Evolutionary conservation across 202 grass and related monocot species (phyloP).

Genomic region (Schoenoplectus triqueter): DNA sequence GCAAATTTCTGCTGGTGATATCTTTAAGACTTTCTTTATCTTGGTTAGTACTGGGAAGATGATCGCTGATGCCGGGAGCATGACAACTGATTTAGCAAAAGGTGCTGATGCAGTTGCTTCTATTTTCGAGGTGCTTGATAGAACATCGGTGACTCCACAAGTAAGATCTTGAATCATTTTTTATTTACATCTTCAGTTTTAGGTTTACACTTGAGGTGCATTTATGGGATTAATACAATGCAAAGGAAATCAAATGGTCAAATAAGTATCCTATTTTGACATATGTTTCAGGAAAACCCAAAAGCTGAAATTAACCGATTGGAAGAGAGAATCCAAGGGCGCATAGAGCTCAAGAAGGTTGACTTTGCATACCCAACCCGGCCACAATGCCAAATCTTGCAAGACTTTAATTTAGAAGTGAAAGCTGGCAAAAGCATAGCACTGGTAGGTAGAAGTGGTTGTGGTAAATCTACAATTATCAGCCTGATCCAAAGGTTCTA

Average conservation of each 20-base stretch:
- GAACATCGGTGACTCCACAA: slow-evolving; percentile 77
- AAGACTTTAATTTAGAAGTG: slow-evolving; percentile 89
- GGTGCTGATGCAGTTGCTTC: slow-evolving; percentile 88
- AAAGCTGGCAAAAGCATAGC: slow-evolving; percentile 91
- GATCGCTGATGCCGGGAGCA: slow-evolving; percentile 96
- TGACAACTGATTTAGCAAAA: slow-evolving; percentile 98
- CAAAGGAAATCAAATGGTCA: slow-evolving; percentile 21
- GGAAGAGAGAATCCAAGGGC: slow-evolving; percentile 78
- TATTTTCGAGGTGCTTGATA: slow-evolving; percentile 91
- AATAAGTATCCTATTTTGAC: slow-evolving; percentile 12
- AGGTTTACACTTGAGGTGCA: background rate
- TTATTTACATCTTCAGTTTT: slow-evolving; percentile 15
- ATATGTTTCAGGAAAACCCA: slow-evolving; percentile 33
- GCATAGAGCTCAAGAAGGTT: slow-evolving; percentile 86
- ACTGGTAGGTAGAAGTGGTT: slow-evolving; percentile 89
- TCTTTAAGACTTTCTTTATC: slow-evolving; percentile 99
- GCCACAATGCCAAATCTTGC: slow-evolving; percentile 80
- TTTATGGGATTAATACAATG: background rate
- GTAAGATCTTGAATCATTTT: slow-evolving; percentile 40
- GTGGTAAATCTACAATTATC: slow-evolving; percentile 95
- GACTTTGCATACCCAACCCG: slow-evolving; percentile 94
- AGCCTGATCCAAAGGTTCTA: slow-evolving; percentile 96
- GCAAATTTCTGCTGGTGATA: slow-evolving; percentile 82
- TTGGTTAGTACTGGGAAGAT: slow-evolving; percentile 98
- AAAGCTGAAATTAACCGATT: slow-evolving; percentile 63